These are phyloP conservation scores for Glycine latifolia DNA, from an alignment of 306 rosid genomes.

Conservation along the genomic window DNA sequence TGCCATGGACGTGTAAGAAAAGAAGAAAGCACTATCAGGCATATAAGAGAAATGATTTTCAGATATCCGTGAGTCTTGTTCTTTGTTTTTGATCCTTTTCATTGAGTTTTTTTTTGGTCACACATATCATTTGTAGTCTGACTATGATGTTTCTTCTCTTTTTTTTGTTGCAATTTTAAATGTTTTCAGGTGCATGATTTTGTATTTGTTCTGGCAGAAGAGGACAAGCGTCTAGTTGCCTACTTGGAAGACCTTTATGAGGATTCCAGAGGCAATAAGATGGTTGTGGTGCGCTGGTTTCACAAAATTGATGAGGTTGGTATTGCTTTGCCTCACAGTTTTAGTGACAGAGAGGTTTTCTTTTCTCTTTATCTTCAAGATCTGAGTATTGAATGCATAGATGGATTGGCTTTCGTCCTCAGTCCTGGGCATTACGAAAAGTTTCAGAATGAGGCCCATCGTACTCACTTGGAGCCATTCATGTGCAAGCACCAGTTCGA, in stretches of 20 bases:
- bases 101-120: background rate
- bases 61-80: conserved; percentile 66
- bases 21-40: conserved; percentile 73
- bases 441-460: conserved; percentile 65
- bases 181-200: conserved; percentile 77
- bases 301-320: conserved; percentile 98
- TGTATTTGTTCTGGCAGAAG: conserved; percentile 90
- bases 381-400: conserved; percentile 97
- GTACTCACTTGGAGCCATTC: conserved; percentile 64
- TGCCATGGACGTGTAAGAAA: conserved; percentile 69
- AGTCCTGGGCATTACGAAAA: conserved; percentile 77
- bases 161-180: conserved; percentile 19
- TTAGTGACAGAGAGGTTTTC: conserved; percentile 93
- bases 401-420: conserved; percentile 90
- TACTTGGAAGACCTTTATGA: conserved; percentile 93
- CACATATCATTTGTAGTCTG: background rate
- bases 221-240: conserved; percentile 86
- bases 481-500: conserved; percentile 72
- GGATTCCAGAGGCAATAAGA: conserved; percentile 91
- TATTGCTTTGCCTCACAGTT: conserved; percentile 79
- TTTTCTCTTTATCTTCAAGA: conserved; percentile 96
- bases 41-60: conserved; percentile 66
- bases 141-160: conserved; percentile 32
- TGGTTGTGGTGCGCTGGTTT: conserved; percentile 98
- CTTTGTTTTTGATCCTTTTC: background rate